Base-by-base conservation (phyloP, 2,329 filamentous ascomycete genomes). In the Geosmithia flava region DNA sequence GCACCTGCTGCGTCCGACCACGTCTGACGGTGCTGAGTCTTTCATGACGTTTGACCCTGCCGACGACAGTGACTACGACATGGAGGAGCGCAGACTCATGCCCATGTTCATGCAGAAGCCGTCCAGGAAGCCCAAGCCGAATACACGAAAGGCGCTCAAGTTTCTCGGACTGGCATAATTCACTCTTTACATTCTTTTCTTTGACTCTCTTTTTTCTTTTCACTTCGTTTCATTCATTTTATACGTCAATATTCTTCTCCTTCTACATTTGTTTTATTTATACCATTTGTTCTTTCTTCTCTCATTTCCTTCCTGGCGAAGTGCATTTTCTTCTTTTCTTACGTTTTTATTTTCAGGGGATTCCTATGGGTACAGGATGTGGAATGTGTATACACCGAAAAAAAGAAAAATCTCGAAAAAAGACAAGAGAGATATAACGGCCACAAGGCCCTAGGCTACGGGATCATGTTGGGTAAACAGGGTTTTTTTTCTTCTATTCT, bases 71-170 rank as follows among this genome's bases (percentile, higher is more conserved):
- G 63, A 68, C 45, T 67, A 70, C 50, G 69, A 73, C 49, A 53
- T 65, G 20, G 72, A 76, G 49, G 72, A 74, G 57, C 67, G 71
- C 30, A 64, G 71, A 41, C 67, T 78, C 30, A 75, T 78, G 70
- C 74, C 74, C 3, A 62, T 75, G 20, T 70, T 68, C 39, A 56
- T 69, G 56, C 60, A 61, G 48, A 67, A 62, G 50, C 51, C 55
- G 2, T 39, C 30, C 8, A 54, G 54, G 11, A 53, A 56, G 27
- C 62, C 58, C 16, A 69, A 67, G 56, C 66, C 63, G 2, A 71
- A 68, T 49, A 73, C 65, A 46, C 65, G 68, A 7, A 78, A 78
- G 57, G 74, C 74, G 7, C 64, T 76, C 47, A 76, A 74, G 57
- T 76, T 75, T 56, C 62, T 78, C 1, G 74, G 74, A 0, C 58